phyloP scores from a whole-genome alignment of 225 moss, liverwort and hornwort species.

The Climacium dendroides region DNA sequence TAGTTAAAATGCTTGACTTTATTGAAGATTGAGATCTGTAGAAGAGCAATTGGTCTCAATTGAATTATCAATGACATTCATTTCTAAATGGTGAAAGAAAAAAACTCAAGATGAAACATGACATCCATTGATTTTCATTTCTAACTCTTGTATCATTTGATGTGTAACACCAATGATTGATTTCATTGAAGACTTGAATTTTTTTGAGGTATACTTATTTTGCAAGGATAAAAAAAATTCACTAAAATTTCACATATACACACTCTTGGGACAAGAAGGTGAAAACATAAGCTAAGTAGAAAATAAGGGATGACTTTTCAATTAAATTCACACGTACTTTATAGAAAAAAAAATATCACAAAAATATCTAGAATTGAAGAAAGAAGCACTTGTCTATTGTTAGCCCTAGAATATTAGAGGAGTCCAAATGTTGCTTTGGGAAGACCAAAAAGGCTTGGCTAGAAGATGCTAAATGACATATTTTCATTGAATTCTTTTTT shows the following conservation, averaged over 20 bases:
- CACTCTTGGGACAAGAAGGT: not conserved
- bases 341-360: not conserved
- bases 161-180: fast-evolving
- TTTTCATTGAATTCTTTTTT: not conserved
- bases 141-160: not conserved
- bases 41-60: fast-evolving
- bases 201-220: too few relatives aligned
- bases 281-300: not conserved
- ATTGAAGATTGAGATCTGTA: not conserved
- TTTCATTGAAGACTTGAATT: too few relatives aligned
- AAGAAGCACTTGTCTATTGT: not conserved
- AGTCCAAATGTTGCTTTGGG: fast-evolving
- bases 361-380: not conserved
- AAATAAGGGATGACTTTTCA: not conserved
- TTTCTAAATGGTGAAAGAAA: not conserved
- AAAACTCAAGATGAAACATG: too few relatives aligned
- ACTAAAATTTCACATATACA: not conserved
- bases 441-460: not conserved
- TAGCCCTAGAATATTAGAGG: fast-evolving
- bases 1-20: not conserved
- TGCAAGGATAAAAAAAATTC: not conserved
- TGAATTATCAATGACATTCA: not conserved
- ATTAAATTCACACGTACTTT: not conserved
- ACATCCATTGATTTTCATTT: not conserved
- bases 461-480: not conserved